Evolutionary conservation across 2,329 filamentous ascomycete genomes (phyloP).

Genomic region (Graphilbum ipis-grandicollis): DNA sequence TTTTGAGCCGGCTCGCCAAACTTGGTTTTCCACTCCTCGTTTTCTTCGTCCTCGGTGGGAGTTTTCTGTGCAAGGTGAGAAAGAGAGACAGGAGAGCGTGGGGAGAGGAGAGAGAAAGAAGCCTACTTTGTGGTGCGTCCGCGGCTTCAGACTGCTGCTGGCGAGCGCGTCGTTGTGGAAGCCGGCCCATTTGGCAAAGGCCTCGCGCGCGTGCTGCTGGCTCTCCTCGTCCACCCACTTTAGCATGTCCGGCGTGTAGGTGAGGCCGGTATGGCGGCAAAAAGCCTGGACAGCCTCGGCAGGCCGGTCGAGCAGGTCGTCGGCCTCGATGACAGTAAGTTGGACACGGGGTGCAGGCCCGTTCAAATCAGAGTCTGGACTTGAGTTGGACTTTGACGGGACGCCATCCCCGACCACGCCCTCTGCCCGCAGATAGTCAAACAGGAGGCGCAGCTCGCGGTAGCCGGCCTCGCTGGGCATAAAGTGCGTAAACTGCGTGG

Average conservation of each 20-base stretch:
- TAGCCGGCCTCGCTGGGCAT: constrained; percentile 83
- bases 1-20: constrained; percentile 55
- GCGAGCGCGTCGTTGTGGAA: constrained; percentile 92
- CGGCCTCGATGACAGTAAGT: constrained; percentile 81
- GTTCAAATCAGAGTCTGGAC: too few relatives aligned
- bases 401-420: constrained; percentile 54
- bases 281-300: constrained; percentile 58
- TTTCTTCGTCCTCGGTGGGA: constrained; percentile 47
- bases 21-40: constrained; percentile 56
- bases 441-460: constrained; percentile 66
- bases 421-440: constrained; percentile 62
- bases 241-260: constrained; percentile 64
- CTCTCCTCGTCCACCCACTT: constrained; percentile 65
- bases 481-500: constrained; percentile 78
- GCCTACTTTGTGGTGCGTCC: constrained; percentile 43
- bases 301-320: constrained; percentile 81
- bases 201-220: constrained; percentile 47
- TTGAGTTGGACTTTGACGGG: constrained; percentile 17
- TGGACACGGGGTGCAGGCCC: too few relatives aligned
- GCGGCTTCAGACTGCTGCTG: constrained; percentile 57
- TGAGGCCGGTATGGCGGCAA: constrained; percentile 64
- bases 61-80: constrained; percentile 28
- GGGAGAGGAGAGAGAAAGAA: not conserved
- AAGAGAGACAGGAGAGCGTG: not conserved
- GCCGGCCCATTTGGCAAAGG: constrained; percentile 93